Percentiles rank a stretch among this genome's conserved stretches.
These are phyloP conservation scores for Ophiobolus disseminans DNA, from an alignment of 2,329 filamentous ascomycete genomes.

Conservation along the genomic window DNA sequence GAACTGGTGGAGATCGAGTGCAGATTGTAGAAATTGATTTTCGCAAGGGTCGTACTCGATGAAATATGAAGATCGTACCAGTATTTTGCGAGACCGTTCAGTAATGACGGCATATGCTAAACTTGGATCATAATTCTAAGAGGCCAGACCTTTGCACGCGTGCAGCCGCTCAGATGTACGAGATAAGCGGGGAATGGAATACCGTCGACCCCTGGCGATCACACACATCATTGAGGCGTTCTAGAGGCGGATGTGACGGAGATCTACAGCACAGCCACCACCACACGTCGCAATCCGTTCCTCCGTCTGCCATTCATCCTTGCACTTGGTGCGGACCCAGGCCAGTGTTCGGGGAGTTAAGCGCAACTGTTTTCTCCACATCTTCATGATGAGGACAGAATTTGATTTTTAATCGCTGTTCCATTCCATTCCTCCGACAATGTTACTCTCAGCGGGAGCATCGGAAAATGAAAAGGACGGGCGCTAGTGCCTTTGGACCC, in stretches of 20 bases:
- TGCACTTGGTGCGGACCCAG: slow-evolving; percentile 1
- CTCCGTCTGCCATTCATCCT: neutral
- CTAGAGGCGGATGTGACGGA: slow-evolving; percentile 1
- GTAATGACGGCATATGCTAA: slow-evolving; percentile 19
- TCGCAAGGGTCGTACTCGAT: neutral
- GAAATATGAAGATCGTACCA: slow-evolving; percentile 1
- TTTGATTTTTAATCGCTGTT: too few species aligned
- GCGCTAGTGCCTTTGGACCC: too few species aligned
- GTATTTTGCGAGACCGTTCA: neutral
- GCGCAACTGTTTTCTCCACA: too few species aligned
- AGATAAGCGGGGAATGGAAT: slow-evolving; percentile 11
- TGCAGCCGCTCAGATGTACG: slow-evolving; percentile 9
- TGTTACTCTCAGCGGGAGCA: too few species aligned
- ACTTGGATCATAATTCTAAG: slow-evolving; percentile 13
- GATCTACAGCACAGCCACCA: slow-evolving; percentile 26
- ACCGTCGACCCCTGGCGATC: too few species aligned
- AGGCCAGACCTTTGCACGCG: neutral
- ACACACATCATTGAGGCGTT: neutral
- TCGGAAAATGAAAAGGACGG: too few species aligned
- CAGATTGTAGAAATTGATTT: slow-evolving; percentile 1
- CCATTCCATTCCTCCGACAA: too few species aligned
- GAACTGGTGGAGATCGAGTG: slow-evolving; percentile 9
- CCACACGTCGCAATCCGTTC: slow-evolving; percentile 4
- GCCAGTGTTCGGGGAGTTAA: too few species aligned
- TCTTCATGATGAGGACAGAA: too few species aligned